Base-by-base conservation (phyloP, 495 filamentous ascomycete genomes). In the Chaetomium cochliodes region DNA sequence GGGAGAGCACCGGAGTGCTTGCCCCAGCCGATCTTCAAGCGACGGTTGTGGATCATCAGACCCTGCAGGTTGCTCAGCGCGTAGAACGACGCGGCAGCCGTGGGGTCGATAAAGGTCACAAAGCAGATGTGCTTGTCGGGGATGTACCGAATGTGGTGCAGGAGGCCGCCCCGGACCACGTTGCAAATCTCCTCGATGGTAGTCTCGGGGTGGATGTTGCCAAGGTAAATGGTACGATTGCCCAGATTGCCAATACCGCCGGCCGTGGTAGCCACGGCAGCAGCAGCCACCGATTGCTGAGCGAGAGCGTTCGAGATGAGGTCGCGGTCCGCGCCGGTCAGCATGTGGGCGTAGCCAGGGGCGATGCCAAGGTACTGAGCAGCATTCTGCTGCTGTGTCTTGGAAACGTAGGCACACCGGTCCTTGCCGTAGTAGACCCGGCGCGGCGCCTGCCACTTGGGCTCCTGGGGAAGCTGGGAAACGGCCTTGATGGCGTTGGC, bases 91-190 rank as follows among this genome's bases (percentile, higher is more conserved):
- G 94, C 94, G 16, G 94, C 96, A 9, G 94, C 94, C 20, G 96
- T 98, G 41, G 94, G 94, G 77, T 98, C 94, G 75, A 98, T 98
- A 79, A 98, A 98, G 2, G 94, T 98, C 46, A 98, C 94, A 69
- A 98, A 98, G 82, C 94, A 98, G 70, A 98, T 98, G 77, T 98
- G 94, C 84, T 98, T 98, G 80, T 98, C 94, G 28, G 94, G 96
- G 69, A 98, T 98, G 78, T 97, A 98, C 60, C 94, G 92, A 77
- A 98, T 94, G 76, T 98, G 94, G 74, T 98, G 94, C 71, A 98
- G 81, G 64, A 97, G 81, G 65, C 93, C 93, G 50, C 93, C 93
- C 56, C 93, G 87, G 30, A 97, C 93, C 54, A 97, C 93, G 70
- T 97, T 97, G 81, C 93, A 97, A 74, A 97, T 97, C 75, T 97